phyloP scores from a whole-genome alignment of 768 basidiomycete species.

The Rhizopogon vinicolor region DNA sequence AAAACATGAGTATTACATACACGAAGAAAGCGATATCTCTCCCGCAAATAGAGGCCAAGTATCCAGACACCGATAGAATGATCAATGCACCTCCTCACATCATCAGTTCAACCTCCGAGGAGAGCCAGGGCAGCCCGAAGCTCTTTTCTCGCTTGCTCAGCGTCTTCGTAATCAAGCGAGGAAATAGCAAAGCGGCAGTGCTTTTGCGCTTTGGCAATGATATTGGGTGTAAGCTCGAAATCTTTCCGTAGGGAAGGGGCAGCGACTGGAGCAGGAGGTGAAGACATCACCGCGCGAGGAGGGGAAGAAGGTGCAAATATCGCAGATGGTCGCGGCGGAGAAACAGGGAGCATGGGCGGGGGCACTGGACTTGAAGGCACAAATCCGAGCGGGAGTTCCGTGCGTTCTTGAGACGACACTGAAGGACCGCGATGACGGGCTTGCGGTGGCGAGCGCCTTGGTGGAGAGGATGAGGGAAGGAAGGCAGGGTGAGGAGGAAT shows the following conservation, averaged over 20 bases:
- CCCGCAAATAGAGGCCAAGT: not conserved
- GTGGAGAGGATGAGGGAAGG: not conserved
- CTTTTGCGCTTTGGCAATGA: slow-evolving; percentile 79
- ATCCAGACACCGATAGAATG: not conserved
- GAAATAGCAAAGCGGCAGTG: slow-evolving; percentile 92
- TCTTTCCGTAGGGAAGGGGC: slow-evolving; percentile 11
- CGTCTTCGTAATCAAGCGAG: slow-evolving; percentile 94
- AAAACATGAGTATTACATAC: not conserved
- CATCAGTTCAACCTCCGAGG: slow-evolving; percentile 45
- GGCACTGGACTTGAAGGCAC: slow-evolving; percentile 16
- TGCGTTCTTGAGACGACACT: slow-evolving; percentile 2
- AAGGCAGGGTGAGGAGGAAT: not conserved
- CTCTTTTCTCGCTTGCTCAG: slow-evolving; percentile 81
- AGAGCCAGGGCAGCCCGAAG: slow-evolving; percentile 68
- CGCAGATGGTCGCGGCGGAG: slow-evolving; percentile 15
- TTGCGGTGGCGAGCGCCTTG: slow-evolving; percentile 10
- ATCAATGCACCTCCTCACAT: not conserved
- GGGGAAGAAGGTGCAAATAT: not conserved
- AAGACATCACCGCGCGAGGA: slow-evolving; percentile 6
- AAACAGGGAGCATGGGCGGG: slow-evolving; percentile 1
- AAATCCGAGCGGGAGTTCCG: slow-evolving; percentile 6
- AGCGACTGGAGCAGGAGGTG: slow-evolving; percentile 14
- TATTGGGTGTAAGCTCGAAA: slow-evolving; percentile 53
- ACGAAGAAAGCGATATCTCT: not conserved
- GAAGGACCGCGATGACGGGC: slow-evolving; percentile 6